These are phyloP conservation scores for Globisporangium emineosum DNA, from an alignment of 352 stramenopile species.

Conservation along the genomic window DNA sequence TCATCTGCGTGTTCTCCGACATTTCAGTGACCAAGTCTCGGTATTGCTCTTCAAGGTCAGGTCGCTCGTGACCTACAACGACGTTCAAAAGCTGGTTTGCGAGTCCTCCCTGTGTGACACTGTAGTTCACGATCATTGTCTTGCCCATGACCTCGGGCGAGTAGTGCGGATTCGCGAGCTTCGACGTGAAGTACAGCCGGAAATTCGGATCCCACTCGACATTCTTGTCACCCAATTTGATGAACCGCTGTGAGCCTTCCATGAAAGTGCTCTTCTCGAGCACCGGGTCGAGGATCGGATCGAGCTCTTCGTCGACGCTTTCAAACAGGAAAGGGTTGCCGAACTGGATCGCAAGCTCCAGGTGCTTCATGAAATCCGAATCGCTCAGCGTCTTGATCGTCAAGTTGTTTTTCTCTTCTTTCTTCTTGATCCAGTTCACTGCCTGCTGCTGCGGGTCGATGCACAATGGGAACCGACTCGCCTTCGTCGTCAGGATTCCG, in stretches of 20 bases:
- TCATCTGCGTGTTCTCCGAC: constrained; percentile 91
- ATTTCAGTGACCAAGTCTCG: constrained; percentile 90
- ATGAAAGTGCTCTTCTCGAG: constrained; percentile 93
- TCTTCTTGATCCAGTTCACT: constrained; percentile 96
- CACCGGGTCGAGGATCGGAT: constrained; percentile 93
- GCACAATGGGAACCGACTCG: constrained; percentile 92
- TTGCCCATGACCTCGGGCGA: constrained; percentile 95
- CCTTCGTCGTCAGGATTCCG: constrained; percentile 93
- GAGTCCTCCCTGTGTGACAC: constrained; percentile 90
- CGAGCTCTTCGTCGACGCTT: constrained; percentile 93
- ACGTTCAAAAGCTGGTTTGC: constrained; percentile 94
- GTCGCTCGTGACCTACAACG: constrained; percentile 91
- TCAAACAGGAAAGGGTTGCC: constrained; percentile 95
- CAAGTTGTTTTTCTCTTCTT: constrained; percentile 91
- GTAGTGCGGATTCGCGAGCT: constrained; percentile 94
- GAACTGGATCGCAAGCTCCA: constrained; percentile 94
- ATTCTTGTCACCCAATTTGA: constrained; percentile 93
- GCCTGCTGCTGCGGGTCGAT: constrained; percentile 96
- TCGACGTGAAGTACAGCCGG: constrained; percentile 93
- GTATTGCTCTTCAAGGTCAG: constrained; percentile 93
- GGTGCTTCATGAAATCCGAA: constrained; percentile 94
- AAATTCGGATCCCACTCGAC: constrained; percentile 94
- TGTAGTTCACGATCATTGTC: constrained; percentile 97
- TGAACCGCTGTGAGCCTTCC: constrained; percentile 87
- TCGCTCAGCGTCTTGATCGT: constrained; percentile 93